Base-by-base conservation (phyloP, 176 grass and related monocot genomes). In the Urochloa ruziziensis region DNA sequence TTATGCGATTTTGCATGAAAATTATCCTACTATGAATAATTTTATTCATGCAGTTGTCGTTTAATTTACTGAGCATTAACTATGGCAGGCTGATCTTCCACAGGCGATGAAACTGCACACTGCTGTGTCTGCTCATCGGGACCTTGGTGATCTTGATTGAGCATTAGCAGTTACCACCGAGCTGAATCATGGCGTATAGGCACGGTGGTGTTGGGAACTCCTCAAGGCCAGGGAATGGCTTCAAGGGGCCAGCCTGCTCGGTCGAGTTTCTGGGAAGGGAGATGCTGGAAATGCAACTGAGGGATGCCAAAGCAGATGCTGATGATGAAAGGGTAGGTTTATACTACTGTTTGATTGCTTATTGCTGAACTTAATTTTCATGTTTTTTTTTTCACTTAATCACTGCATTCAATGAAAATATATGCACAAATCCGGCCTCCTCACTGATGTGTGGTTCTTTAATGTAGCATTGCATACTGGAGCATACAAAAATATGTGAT, bases 241-340 rank as follows among this genome's bases (percentile, higher is more conserved):
- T 86, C 21, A 98, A 92, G 80, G 89, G 91, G 18, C 80, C 79
- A 32, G 87, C 89, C 30, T 86, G 83, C 74, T 93, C 93, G 7
- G 80, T 91, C 23, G 96, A 98, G 62, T 89, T 84, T 81, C 89
- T 98, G 12, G 90, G 91, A 66, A 95, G 93, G 84, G 96, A 91
- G 83, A 91, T 98, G 64, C 81, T 86, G 83, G 87, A 85, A 65
- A 91, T 98, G 93, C 87, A 82, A 59, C 67, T 95, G 73, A 98
- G 88, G 16, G 89, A 98, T 86, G 59, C 76, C 62, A 93, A 80
- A 42, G n/a, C 72, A 57, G 91, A 93, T 69, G 77, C 82, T 58
- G 89, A 90, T 79, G 68, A 88, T 75, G 93, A 95, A 70, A 88
- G 81, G 86, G 96, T 98, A 90, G 62, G 80, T 67, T 70, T 85